phyloP scores from a whole-genome alignment of 2,329 filamentous ascomycete genomes.

The Pseudocercospora cruenta region DNA sequence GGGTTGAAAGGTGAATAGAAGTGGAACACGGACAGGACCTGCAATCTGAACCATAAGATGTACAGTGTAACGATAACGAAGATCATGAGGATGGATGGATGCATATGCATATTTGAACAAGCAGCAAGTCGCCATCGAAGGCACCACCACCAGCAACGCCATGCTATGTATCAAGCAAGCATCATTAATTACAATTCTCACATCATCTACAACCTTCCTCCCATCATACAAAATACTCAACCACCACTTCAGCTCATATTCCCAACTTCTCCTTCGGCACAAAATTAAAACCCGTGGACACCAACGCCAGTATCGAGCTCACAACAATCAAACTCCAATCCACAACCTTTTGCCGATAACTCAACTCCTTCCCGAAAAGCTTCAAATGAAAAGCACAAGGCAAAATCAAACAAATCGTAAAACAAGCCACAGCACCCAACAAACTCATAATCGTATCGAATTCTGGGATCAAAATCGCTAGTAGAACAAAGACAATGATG shows the following conservation, averaged over 20 bases:
- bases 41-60: background rate
- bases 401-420: constrained; percentile 90
- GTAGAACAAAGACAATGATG: constrained; percentile 71
- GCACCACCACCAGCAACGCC: background rate
- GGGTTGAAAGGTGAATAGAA: too few species aligned
- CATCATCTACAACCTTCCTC: background rate
- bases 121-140: background rate
- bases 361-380: constrained; percentile 77
- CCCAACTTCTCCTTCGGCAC: constrained; percentile 76
- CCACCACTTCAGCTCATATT: constrained; percentile 13
- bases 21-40: background rate
- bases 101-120: background rate
- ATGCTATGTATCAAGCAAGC: background rate
- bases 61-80: background rate
- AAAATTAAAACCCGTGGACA: constrained; percentile 87
- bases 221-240: background rate
- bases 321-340: constrained; percentile 71
- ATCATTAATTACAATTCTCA: background rate
- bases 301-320: constrained; percentile 69
- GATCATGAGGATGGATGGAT: background rate
- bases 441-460: constrained; percentile 93
- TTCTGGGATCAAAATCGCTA: constrained; percentile 73
- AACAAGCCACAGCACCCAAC: constrained; percentile 86
- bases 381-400: constrained; percentile 88
- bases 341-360: constrained; percentile 62